Evolutionary conservation across 805 yeast species (phyloP).

Genomic region (Candida pseudoglaebosa): DNA sequence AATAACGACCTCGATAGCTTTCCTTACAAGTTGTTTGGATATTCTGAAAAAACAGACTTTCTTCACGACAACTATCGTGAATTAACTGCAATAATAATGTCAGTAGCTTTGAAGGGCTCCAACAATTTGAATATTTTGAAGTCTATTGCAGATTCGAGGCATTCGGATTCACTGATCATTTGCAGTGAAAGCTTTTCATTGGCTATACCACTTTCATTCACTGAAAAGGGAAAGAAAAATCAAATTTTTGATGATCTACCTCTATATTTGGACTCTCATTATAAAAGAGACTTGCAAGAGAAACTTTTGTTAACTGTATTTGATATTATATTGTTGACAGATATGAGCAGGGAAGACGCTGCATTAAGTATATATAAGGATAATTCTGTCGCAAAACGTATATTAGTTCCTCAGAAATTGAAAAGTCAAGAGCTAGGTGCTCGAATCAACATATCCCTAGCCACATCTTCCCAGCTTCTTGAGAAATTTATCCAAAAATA

Average conservation of each 20-base stretch:
- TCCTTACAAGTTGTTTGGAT: constrained; percentile 42
- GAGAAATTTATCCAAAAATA: constrained; percentile 21
- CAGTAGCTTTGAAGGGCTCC: constrained; percentile 17
- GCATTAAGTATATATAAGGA: constrained; percentile 2
- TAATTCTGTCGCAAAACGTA: constrained; percentile 2
- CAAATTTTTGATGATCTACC: constrained; percentile 21
- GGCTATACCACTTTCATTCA: constrained; percentile 43
- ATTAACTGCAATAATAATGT: constrained; percentile 31
- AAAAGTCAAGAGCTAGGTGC: constrained; percentile 6
- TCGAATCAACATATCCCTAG: constrained; percentile 18
- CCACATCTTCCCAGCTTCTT: constrained; percentile 24
- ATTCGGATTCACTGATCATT: constrained; percentile 14
- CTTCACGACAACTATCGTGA: constrained; percentile 28
- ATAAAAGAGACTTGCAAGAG: constrained; percentile 18
- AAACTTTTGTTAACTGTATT: constrained; percentile 29
- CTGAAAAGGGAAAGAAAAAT: constrained; percentile 34
- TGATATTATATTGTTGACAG: constrained; percentile 37
- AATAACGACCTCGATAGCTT: constrained; percentile 29
- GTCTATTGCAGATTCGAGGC: constrained; percentile 14
- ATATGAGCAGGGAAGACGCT: constrained; percentile 30
- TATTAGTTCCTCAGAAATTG: not conserved
- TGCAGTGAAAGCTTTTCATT: constrained; percentile 31
- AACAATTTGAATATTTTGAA: constrained; percentile 7
- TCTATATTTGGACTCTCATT: constrained; percentile 14
- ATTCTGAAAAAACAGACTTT: constrained; percentile 24